phyloP scores from a whole-genome alignment of 2,329 filamentous ascomycete species.

The Juglanconis juglandina region DNA sequence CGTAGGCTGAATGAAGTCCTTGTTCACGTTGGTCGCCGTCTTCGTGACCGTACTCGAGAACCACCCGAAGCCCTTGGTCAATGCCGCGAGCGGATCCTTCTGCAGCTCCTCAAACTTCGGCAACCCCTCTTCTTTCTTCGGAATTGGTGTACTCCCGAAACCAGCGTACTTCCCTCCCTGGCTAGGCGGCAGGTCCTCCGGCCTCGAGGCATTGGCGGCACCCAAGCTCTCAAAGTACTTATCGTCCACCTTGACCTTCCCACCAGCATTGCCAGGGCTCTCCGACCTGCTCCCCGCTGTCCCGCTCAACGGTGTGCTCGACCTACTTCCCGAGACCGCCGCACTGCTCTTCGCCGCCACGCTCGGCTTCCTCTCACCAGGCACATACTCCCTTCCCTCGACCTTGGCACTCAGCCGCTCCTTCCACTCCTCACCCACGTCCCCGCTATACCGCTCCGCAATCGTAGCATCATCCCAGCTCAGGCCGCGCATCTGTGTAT shows the following conservation, averaged over 20 bases:
- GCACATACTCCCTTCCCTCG: constrained; percentile 82
- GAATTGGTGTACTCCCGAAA: constrained; percentile 75
- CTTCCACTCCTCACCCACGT: constrained; percentile 93
- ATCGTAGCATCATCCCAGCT: constrained; percentile 86
- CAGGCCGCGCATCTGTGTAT: constrained; percentile 63
- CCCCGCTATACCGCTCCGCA: constrained; percentile 83
- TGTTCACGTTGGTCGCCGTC: constrained; percentile 86
- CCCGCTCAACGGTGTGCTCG: constrained; percentile 32
- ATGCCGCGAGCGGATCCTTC: constrained; percentile 80
- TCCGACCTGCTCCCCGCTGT: constrained; percentile 39
- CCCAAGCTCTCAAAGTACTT: constrained; percentile 87
- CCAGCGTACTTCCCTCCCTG: constrained; percentile 91
- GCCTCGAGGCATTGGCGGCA: constrained; percentile 72
- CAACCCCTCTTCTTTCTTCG: constrained; percentile 41
- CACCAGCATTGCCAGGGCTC: constrained; percentile 29
- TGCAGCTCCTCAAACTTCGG: constrained; percentile 84
- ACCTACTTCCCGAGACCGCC: constrained; percentile 20
- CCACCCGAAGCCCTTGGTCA: constrained; percentile 94
- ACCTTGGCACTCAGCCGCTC: constrained; percentile 83
- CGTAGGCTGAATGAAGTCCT: constrained; percentile 87
- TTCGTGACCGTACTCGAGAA: constrained; percentile 84
- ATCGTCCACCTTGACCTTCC: constrained; percentile 69
- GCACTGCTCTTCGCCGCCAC: constrained; percentile 23
- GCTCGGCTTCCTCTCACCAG: constrained; percentile 56
- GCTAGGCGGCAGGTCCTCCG: constrained; percentile 73